Conservation (phyloP, 129 eudicot species). For the Artemisia tridentata region DNA sequence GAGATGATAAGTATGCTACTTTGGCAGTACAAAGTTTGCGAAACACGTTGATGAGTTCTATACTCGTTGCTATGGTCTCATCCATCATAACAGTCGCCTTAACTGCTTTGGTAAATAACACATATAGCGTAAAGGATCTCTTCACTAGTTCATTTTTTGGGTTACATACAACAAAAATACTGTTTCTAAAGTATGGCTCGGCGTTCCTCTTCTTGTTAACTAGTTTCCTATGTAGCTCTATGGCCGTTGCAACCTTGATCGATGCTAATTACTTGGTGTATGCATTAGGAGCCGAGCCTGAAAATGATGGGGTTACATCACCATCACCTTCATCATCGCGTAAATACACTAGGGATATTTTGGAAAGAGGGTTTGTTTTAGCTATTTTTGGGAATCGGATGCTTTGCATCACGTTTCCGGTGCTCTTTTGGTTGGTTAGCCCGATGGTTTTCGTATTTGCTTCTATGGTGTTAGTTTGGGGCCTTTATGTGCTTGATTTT, state of each 20-base stretch:
- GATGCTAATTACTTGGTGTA: conserved; percentile 81
- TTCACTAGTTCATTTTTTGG: conserved; percentile 45
- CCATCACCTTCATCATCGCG: conserved; percentile 27
- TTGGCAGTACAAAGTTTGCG: conserved; percentile 89
- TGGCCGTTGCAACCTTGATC: conserved; percentile 62
- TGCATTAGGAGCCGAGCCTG: conserved; percentile 47
- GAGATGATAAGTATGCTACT: conserved; percentile 68
- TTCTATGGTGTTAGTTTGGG: conserved; percentile 64
- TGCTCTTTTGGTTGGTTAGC: conserved; percentile 76
- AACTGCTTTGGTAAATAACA: conserved; percentile 66
- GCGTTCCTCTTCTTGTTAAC: conserved; percentile 56
- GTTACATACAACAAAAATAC: conserved; percentile 49
- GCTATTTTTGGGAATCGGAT: conserved; percentile 69
- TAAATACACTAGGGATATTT: conserved; percentile 46
- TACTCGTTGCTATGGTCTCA: conserved; percentile 68
- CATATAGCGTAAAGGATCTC: conserved; percentile 55
- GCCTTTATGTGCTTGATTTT: conserved; percentile 67
- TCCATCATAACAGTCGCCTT: conserved; percentile 45
- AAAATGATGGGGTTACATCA: conserved; percentile 26
- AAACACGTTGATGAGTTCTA: conserved; percentile 67
- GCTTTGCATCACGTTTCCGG: conserved; percentile 60
- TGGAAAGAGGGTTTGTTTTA: conserved; percentile 74
- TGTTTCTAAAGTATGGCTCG: conserved; percentile 61
- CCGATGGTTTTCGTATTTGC: conserved; percentile 62
- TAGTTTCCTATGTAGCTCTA: conserved; percentile 83